phyloP scores from a whole-genome alignment of 495 filamentous ascomycete genomes.

The Aspergillus egyptiacus region DNA sequence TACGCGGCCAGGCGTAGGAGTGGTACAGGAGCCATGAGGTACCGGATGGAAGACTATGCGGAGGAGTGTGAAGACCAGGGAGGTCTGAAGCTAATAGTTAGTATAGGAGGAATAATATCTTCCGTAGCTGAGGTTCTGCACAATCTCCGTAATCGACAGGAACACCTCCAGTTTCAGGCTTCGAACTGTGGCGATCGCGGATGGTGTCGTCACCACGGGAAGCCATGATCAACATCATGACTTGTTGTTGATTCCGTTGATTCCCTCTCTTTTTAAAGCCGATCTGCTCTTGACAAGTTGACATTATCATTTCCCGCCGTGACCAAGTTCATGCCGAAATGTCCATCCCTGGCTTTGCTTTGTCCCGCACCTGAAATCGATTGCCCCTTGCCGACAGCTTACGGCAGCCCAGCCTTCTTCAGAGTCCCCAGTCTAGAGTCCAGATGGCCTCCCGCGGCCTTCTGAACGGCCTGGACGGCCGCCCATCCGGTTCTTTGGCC shows the following conservation, averaged over 20 bases:
- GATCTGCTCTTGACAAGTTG: neutral
- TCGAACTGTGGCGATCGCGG: neutral
- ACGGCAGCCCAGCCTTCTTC: neutral
- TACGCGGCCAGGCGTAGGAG: constrained; percentile 5
- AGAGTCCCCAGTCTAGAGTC: neutral
- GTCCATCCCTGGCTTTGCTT: constrained; percentile 6
- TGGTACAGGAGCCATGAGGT: no score
- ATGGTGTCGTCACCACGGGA: constrained; percentile 9
- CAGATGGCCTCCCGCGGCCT: constrained; percentile 29
- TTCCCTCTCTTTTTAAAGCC: neutral
- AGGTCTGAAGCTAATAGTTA: no score
- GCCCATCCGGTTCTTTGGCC: constrained; percentile 22
- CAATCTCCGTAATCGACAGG: neutral
- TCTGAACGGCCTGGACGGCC: constrained; percentile 18
- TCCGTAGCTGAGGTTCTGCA: no score
- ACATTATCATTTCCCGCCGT: neutral
- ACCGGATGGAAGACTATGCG: neutral
- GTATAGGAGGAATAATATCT: no score
- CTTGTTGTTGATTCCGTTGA: constrained; percentile 9
- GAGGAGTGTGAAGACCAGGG: no score
- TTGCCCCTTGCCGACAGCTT: constrained; percentile 6
- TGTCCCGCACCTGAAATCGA: constrained; percentile 9
- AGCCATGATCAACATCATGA: constrained; percentile 10
- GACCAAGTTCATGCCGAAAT: constrained; percentile 10
- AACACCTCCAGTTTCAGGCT: no score